Evolutionary conservation across 2,329 filamentous ascomycete species (phyloP), one percentile per base, ranked within the genome.

Genomic region (Fusarium sp.): DNA sequence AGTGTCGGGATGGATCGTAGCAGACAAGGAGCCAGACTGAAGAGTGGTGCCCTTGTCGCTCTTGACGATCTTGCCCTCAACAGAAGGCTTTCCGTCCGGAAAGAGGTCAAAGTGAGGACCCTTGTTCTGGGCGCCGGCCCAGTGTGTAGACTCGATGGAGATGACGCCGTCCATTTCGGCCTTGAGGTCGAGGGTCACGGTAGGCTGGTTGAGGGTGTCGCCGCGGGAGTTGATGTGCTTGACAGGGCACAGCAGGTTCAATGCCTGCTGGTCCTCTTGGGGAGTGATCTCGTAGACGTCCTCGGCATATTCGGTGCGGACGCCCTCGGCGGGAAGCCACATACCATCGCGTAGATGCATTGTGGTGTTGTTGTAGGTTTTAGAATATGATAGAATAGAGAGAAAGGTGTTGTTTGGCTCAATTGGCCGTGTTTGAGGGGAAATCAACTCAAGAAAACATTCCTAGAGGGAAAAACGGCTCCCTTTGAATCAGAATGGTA

Each of bases 301-400:
- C 77, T 91, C 89, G 33, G 89, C 89, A 71, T 90, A 90, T 74
- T 90, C 87, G 25, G 89, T 83, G 54, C 83, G 81, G 75, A 89
- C 84, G 65, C 84, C 86, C 77, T 88, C 85, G 61, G 85, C 87
- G 42, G 85, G 83, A 53, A 90, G 81, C 89, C 89, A 91, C 89
- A 90, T 80, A 36, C 78, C 78, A 77, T 80, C 77, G 10, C 78
- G 76, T 49, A 80, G 76, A 61, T 74, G 77, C 65, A 79, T 79
- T 55, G 23, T 72, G 66, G 50, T 29, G 14, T n/a, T 72, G 66
- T 53, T 33, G 14, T n/a, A 20, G 18, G 20, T 14, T 29, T 29
- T 10, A n/a, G 11, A 29, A 6, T 16, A 42, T 11, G 16, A 10
- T 10, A 10, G 11, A 10, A 4, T n/a, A 34, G 20, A 27, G 16